A percentile compares a stretch with the other conserved stretches of the same genome.
Conservation (phyloP, 495 filamentous ascomycete genomes). For the Penicillium malachiteum region DNA sequence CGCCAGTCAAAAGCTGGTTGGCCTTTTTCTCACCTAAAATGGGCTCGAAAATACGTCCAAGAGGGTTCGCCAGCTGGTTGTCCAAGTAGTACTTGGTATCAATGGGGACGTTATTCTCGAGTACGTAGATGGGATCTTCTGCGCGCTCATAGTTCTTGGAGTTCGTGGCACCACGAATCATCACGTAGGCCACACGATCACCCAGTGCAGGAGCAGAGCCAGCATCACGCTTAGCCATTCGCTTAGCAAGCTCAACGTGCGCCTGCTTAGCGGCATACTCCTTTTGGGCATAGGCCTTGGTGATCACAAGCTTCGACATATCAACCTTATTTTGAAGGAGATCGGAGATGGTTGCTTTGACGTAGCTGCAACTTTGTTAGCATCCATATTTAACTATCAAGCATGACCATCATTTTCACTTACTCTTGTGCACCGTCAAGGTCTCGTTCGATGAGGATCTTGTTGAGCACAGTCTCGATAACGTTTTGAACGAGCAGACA, state of each 20-base stretch:
- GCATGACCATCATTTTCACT: slow-evolving; percentile 29
- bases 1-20: slow-evolving; percentile 76
- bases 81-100: slow-evolving; percentile 99
- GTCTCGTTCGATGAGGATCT: slow-evolving; percentile 92
- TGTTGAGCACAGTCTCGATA: slow-evolving; percentile 93
- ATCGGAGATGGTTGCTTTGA: slow-evolving; percentile 94
- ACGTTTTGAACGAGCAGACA: slow-evolving; percentile 93
- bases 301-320: slow-evolving; percentile 99
- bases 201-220: slow-evolving; percentile 93
- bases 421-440: slow-evolving; percentile 90
- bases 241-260: slow-evolving; percentile 87
- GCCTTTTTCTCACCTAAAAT: slow-evolving; percentile 92
- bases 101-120: slow-evolving; percentile 96
- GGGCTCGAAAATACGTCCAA: slow-evolving; percentile 94
- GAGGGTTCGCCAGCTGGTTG: slow-evolving; percentile 93
- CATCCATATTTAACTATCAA: neutral
- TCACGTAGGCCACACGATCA: slow-evolving; percentile 97
- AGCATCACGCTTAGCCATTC: slow-evolving; percentile 94
- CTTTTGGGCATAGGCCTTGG: slow-evolving; percentile 85
- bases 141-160: slow-evolving; percentile 93
- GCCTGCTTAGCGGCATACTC: slow-evolving; percentile 89
- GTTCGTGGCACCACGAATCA: slow-evolving; percentile 84
- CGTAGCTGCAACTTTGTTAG: slow-evolving; percentile 60
- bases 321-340: slow-evolving; percentile 96
- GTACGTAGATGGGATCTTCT: slow-evolving; percentile 93